Conservation (phyloP, 208 protist genomes). For the Trypanosoma grayi region DNA sequence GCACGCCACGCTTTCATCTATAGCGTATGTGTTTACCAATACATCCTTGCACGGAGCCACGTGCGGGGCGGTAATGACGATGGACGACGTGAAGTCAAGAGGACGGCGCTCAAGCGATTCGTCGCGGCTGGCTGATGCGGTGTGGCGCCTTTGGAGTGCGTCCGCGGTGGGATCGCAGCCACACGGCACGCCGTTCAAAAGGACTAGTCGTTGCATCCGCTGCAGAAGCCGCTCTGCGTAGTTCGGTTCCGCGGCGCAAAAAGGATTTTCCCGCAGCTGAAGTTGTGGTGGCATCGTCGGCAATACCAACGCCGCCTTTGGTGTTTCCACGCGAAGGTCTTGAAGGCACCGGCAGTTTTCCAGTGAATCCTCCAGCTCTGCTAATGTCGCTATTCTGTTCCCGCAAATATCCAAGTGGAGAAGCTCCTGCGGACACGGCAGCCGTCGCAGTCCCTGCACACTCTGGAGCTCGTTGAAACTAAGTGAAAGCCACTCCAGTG, state of each 20-base stretch:
- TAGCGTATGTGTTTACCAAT: background rate
- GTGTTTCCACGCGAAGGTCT: constrained; percentile 53
- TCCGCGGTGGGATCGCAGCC: constrained; percentile 44
- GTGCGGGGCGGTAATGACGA: constrained; percentile 4
- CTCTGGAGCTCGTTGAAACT: constrained; percentile 65
- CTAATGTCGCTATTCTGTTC: constrained; percentile 45
- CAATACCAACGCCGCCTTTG: constrained; percentile 14
- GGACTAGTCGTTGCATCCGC: constrained; percentile 35
- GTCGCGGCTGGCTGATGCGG: background rate
- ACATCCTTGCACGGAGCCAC: too few species aligned
- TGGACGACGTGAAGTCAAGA: constrained; percentile 2
- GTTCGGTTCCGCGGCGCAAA: constrained; percentile 20
- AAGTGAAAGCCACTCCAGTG: constrained; percentile 68
- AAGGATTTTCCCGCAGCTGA: constrained; percentile 39
- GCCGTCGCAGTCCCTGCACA: constrained; percentile 35
- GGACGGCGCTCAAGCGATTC: background rate
- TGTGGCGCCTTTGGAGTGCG: constrained; percentile 6
- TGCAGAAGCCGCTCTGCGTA: constrained; percentile 44
- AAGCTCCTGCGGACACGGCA: constrained; percentile 45
- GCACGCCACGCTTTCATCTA: background rate
- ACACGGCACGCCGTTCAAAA: constrained; percentile 60
- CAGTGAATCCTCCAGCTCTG: constrained; percentile 35
- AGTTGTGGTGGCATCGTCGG: constrained; percentile 15
- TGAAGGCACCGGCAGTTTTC: constrained; percentile 37
- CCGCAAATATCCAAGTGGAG: constrained; percentile 68